Conservation (phyloP, 2,329 filamentous ascomycete genomes). For the Pyrenochaeta sp. region DNA sequence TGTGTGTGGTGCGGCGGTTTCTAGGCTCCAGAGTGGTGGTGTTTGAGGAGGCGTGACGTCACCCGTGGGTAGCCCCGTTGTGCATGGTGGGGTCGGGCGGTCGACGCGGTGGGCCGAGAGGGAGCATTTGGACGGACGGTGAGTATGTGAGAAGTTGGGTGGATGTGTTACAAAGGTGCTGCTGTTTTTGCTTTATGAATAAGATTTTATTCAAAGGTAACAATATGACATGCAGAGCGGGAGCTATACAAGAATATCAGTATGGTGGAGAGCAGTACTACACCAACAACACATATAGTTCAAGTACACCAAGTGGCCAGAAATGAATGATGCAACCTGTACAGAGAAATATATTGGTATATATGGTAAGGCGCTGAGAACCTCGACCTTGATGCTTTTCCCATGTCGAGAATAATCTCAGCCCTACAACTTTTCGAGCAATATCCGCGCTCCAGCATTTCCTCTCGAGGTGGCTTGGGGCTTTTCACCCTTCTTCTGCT, state of each 20-base stretch:
- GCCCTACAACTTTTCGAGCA: conserved; percentile 51
- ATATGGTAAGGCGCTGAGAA: too few species aligned
- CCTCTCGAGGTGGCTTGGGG: conserved; percentile 45
- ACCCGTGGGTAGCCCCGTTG: conserved; percentile 23
- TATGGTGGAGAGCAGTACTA: too few species aligned
- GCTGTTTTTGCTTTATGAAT: too few species aligned
- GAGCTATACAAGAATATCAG: too few species aligned
- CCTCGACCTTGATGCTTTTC: neutral
- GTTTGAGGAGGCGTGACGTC: conserved; percentile 26
- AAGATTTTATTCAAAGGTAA: too few species aligned
- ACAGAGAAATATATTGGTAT: too few species aligned
- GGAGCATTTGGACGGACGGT: neutral
- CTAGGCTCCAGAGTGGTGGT: conserved; percentile 23
- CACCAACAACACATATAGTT: too few species aligned
- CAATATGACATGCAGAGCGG: too few species aligned
- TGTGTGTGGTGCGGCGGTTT: conserved; percentile 15
- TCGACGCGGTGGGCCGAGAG: too few species aligned
- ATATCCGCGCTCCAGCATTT: conserved; percentile 57
- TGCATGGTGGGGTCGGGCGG: neutral
- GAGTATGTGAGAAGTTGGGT: neutral
- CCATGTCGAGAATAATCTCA: neutral
- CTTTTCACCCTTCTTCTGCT: conserved; percentile 50
- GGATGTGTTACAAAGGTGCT: neutral
- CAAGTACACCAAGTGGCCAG: too few species aligned
- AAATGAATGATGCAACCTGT: too few species aligned